Base-by-base conservation (phyloP, 345 rosid genomes). In the Salix dunnii region DNA sequence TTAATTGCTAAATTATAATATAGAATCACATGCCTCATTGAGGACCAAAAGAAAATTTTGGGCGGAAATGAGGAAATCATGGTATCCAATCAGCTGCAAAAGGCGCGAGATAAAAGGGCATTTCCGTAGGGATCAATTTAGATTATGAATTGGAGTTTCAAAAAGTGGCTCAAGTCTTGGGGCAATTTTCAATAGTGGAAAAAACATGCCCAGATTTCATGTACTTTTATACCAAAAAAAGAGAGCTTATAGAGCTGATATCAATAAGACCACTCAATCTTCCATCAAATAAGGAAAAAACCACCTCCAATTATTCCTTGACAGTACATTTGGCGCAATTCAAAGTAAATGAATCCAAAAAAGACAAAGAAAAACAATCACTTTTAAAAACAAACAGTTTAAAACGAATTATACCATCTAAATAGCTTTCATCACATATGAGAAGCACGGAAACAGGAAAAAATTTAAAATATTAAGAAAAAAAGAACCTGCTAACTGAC, bases 401-500 rank as follows among this genome's bases (percentile, higher is more conserved):
- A 11, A 46, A 12, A 46, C 4, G 49, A 46, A 14, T 13, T 46
- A 46, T 12, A 46, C 3, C 18, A 46, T 14, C 49, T 14, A 13
- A 46, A 14, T 13, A 46, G 49, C 49, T 46, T 46, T 13, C 49
- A 46, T 46, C 49, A 12, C 49, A 0, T 46, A 46, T 14, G 49
- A 46, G 49, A 0, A 46, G 20, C 27, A 17, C 13, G 25, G 23
- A 6, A 27, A 5, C 16, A 43, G 48, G 25, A 77, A 11, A 10
- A 61, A 12, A 51, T 36, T 33, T 5, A 49, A 31, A 40, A 40
- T 40, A 10, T 10, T 10, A 40, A 40, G 43, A 40, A 23, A 0
- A 67, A 33, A 36, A 23, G 6, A 23, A 42, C 1, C 48, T 53
- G 36, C 21, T 31, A 72, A 77, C 82, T 70, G 60, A 85, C 85